Percentiles rank a stretch among this genome's conserved stretches.
phyloP scores from a whole-genome alignment of 768 basidiomycete genomes.

The Trametes punicea region DNA sequence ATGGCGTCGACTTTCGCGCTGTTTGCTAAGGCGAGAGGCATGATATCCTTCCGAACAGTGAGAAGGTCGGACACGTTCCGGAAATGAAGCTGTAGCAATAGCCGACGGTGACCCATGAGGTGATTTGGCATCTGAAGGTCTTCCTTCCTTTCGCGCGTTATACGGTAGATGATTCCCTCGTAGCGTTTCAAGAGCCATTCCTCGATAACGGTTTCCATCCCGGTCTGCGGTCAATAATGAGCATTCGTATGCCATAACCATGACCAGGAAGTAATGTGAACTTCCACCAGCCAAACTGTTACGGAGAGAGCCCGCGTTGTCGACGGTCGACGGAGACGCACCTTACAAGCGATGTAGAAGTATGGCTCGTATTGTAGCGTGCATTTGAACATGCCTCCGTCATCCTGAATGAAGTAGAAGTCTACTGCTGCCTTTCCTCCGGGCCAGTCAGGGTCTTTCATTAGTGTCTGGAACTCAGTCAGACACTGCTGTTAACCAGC shows the following conservation, averaged over 20 bases:
- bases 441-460: slow-evolving; percentile 83
- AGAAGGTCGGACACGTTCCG: slow-evolving; percentile 93
- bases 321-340: slow-evolving; percentile 32
- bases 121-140: slow-evolving; percentile 96
- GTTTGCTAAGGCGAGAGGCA: slow-evolving; percentile 88
- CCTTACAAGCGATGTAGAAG: slow-evolving; percentile 91
- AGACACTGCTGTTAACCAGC: neutral
- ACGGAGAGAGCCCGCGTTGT: too few relatives aligned
- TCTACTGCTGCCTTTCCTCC: slow-evolving; percentile 90
- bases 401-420: slow-evolving; percentile 96
- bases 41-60: slow-evolving; percentile 78
- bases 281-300: too few relatives aligned
- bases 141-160: slow-evolving; percentile 82
- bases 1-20: slow-evolving; percentile 91
- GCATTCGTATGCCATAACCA: neutral
- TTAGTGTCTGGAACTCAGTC: slow-evolving; percentile 55
- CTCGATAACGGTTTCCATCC: slow-evolving; percentile 86
- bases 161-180: slow-evolving; percentile 79
- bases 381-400: slow-evolving; percentile 94
- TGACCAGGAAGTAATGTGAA: neutral
- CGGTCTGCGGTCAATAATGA: slow-evolving; percentile 50
- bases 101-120: slow-evolving; percentile 87
- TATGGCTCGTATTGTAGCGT: slow-evolving; percentile 94
- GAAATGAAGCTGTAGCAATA: slow-evolving; percentile 87
- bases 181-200: slow-evolving; percentile 95